These are phyloP conservation scores for Pseudocercospora eumusae DNA, from an alignment of 2,329 filamentous ascomycete genomes.

Conservation along the genomic window DNA sequence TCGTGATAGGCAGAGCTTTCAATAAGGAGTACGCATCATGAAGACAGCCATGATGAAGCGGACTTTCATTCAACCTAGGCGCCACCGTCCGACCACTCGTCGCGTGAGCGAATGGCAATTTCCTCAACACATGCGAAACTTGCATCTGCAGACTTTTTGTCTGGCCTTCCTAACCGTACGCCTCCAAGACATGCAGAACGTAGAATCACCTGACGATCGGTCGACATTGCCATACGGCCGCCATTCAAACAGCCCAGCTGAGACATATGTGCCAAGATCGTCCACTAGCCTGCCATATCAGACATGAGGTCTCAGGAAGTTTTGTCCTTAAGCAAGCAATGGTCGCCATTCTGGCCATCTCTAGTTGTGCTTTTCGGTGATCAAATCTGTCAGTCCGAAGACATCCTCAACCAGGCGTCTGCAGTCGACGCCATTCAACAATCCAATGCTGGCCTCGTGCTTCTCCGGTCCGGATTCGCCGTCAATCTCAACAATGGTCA, in stretches of 20 bases:
- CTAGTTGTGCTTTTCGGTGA: background rate
- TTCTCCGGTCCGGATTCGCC: background rate
- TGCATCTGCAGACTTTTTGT: background rate
- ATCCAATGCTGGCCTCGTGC: conserved; percentile 2
- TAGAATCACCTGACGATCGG: background rate
- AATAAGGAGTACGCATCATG: conserved; percentile 72
- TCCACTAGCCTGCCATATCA: background rate
- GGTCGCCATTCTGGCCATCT: background rate
- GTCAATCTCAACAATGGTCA: conserved; percentile 2
- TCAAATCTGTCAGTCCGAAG: background rate
- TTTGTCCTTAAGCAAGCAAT: background rate
- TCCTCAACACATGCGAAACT: background rate
- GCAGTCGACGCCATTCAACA: background rate
- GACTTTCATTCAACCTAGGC: background rate
- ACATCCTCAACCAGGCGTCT: background rate
- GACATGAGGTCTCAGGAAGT: background rate
- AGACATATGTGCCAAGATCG: conserved; percentile 3
- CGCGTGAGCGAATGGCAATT: background rate
- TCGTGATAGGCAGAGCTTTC: conserved; percentile 91
- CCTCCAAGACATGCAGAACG: background rate
- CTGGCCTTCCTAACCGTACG: background rate
- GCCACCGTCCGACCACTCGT: background rate
- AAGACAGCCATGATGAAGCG: background rate
- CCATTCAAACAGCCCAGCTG: background rate
- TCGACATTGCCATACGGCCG: background rate